Evolutionary conservation across 2,329 filamentous ascomycete genomes (phyloP), one percentile per base, ranked within the genome.

Genomic region (Botrytis byssoidea): DNA sequence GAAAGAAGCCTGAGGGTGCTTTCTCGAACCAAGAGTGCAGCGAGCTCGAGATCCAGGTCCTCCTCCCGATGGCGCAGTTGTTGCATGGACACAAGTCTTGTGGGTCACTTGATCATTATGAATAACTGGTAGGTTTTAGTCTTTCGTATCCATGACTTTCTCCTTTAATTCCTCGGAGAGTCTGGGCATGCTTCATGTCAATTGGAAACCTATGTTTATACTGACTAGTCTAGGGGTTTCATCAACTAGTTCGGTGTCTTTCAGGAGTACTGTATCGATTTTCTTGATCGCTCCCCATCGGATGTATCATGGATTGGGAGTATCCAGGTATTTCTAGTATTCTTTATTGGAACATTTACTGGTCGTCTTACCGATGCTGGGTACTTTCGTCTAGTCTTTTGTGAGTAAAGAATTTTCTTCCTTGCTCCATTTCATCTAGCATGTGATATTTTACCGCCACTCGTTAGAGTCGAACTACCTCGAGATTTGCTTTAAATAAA

Each of bases 201-300:
- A 9, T 4, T 3, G 51, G 32, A 29, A 18, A 1, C 6, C 16
- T 57, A 18, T 0, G 6, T 2, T 3, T 18, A 9, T 32, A 16
- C 51, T 57, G 6, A 57, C 7, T 18, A 29, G 14, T 18, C n/a
- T 18, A 29, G 51, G 51, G 51, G 51, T 8, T 57, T 57, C n/a
- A 29, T 57, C 14, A 57, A 57, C 51, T 51, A 29, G 1, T 59
- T 59, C 22, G 29, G 57, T 32, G n/a, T 59, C 29, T 59, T 35
- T 29, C 57, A 59, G 12, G n/a, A 32, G 29, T 35, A 35, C 29
- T 22, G 22, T 32, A 35, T 32, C 29, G 18, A 20, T 10, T 59
- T 59, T 59, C 29, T 35, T 20, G 18, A 18, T 20, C 57, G 29
- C 4, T 59, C 57, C 3, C 55, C 29, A 5, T 59, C 29, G 29